Conservation (phyloP, 2,329 filamentous ascomycete species). For the Diaporthe batatas region DNA sequence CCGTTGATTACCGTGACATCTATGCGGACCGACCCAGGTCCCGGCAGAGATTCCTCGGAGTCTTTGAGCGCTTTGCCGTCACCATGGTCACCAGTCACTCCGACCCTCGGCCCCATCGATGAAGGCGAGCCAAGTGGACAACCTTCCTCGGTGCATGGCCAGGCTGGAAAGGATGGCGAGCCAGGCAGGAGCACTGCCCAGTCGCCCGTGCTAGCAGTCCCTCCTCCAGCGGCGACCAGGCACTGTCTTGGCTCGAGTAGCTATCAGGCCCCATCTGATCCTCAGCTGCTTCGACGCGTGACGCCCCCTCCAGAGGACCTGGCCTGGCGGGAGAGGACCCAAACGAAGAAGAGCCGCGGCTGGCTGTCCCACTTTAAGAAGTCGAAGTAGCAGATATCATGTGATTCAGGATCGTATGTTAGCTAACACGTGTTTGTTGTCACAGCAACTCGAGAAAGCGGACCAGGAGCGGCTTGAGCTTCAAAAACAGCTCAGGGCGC, state of each 20-base stretch:
- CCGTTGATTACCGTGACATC: conserved; percentile 30
- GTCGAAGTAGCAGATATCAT: conserved; percentile 23
- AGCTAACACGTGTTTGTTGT: conserved; percentile 44
- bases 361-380: conserved; percentile 34
- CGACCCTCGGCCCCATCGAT: not conserved
- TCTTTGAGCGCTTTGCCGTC: not conserved
- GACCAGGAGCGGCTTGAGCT: conserved; percentile 70
- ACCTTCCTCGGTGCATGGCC: not conserved
- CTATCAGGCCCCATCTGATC: not conserved
- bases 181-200: conserved; percentile 4
- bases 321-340: not conserved
- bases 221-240: conserved; percentile 15
- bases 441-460: conserved; percentile 70
- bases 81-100: not conserved
- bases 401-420: conserved; percentile 9
- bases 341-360: conserved; percentile 14
- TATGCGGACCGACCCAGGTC: conserved; percentile 18
- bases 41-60: not conserved
- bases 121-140: conserved; percentile 25
- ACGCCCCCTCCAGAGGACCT: conserved; percentile 37
- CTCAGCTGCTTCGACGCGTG: conserved; percentile 41
- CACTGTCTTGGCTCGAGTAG: conserved; percentile 20
- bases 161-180: conserved; percentile 5
- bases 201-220: not conserved
- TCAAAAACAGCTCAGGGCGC: conserved; percentile 66